Evolutionary conservation across 768 basidiomycete genomes (phyloP), one percentile per base, ranked within the genome.

Genomic region (Hypsizygus marmoreus): DNA sequence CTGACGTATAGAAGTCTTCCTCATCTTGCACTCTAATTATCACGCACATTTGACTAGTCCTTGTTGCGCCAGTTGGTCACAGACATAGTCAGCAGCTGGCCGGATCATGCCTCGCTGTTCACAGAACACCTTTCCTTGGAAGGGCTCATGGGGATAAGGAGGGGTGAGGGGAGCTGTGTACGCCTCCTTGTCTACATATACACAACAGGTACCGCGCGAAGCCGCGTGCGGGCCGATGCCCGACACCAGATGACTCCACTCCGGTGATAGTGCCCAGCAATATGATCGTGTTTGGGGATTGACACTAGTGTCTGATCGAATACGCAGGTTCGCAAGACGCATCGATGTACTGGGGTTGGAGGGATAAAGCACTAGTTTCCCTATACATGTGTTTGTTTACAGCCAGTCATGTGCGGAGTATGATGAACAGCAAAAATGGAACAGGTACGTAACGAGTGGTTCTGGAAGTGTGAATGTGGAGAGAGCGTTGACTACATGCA

Each of bases 191-290:
- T 43, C 29, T 37, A 16, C 40, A 30, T 23, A 14, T 23, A 39
- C 14, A 19, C 17, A 12, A 4, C 13, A 16, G 3, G 11, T 22
- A 19, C 13, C 17, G 11, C 35, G 10, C 35, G 10, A 19, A 36
- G 34, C 25, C 30, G 36, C 24, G 23, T 7, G 14, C 43, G 45
- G 45, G 17, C 53, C 45, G 46, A n/a, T 40, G 23, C 40, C 19
- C 45, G 39, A 16, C 31, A 13, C 39, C 50, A 46, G 44, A 9
- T 51, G 50, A 51, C 40, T 39, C 32, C 23, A 24, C 8, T 29
- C 23, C 20, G n/a, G n/a, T n/a, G n/a, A 13, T 17, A 10, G 4
- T 12, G 16, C 4, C 28, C 22, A 46, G 23, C 20, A 20, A 33
- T 39, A 30, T 11, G 23, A 17, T 12, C 30, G 12, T 20, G 19